Percentiles rank a stretch among this genome's conserved stretches.
Conservation (phyloP, 2,329 filamentous ascomycete genomes). For the Penicillium freii region DNA sequence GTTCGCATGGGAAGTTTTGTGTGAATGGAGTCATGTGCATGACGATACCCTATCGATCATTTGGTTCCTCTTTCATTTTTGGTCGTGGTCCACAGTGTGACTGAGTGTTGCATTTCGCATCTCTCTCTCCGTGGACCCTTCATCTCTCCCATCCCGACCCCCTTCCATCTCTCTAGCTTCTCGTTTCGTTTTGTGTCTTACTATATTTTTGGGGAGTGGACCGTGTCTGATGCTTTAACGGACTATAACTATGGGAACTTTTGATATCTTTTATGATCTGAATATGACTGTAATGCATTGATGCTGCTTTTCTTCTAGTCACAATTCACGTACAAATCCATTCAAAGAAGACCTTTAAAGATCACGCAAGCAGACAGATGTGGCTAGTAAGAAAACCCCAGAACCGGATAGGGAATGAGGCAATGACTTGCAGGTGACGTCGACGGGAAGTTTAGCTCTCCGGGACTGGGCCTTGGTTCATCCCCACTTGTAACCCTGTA, state of each 20-base stretch:
- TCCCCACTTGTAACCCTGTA: background rate
- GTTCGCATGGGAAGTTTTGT: constrained; percentile 25
- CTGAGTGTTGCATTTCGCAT: constrained; percentile 12
- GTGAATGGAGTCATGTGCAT: constrained; percentile 34
- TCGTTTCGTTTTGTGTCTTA: constrained; percentile 26
- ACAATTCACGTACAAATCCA: background rate
- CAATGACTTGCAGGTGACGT: constrained; percentile 31
- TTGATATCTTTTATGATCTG: constrained; percentile 12
- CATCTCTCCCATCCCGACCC: background rate
- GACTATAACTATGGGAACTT: constrained; percentile 10
- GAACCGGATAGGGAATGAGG: constrained; percentile 4
- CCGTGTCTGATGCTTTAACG: constrained; percentile 13
- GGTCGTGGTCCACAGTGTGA: constrained; percentile 24
- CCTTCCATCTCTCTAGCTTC: background rate
- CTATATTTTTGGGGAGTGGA: constrained; percentile 21
- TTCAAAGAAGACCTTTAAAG: background rate
- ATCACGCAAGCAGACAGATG: background rate
- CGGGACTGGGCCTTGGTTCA: background rate
- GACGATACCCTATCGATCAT: constrained; percentile 35
- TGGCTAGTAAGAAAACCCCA: background rate
- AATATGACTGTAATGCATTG: constrained; percentile 22
- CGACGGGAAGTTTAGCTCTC: constrained; percentile 12
- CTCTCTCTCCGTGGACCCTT: background rate
- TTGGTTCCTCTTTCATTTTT: constrained; percentile 15
- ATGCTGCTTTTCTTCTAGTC: background rate